Conservation (phyloP, 352 stramenopile genomes). For the Lagenidium giganteum region DNA sequence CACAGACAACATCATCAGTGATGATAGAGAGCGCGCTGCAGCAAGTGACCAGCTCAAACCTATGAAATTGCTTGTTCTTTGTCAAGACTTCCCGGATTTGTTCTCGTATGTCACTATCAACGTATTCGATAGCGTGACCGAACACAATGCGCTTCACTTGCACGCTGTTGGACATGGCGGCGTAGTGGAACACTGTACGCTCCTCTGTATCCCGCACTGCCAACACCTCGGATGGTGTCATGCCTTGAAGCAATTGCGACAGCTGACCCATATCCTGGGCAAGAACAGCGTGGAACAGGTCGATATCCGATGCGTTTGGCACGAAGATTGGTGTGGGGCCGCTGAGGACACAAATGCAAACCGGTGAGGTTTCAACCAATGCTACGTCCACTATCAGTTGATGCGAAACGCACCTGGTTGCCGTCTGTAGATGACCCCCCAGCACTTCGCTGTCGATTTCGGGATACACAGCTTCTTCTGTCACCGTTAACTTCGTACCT, state of each 20-base stretch:
- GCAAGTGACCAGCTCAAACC: no score
- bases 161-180: conserved; percentile 1
- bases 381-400: no score
- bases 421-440: no score
- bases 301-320: conserved; percentile 1
- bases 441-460: no score
- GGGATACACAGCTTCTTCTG: no score
- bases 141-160: conserved; percentile 24
- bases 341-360: background rate
- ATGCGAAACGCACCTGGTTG: no score
- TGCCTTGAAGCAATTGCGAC: conserved; percentile 5
- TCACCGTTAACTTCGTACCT: no score
- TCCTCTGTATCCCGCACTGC: conserved; percentile 1
- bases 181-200: conserved; percentile 17
- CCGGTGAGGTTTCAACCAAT: background rate
- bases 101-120: conserved; percentile 16
- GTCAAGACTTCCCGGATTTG: conserved; percentile 25
- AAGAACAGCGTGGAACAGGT: conserved; percentile 13
- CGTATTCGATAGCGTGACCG: conserved; percentile 22
- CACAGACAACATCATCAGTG: no score
- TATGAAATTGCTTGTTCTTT: conserved; percentile 23
- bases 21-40: no score
- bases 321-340: conserved; percentile 5
- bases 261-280: conserved; percentile 5
- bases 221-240: conserved; percentile 3